These are phyloP conservation scores for Trichoderma simmonsii DNA, from an alignment of 2,329 filamentous ascomycete species.

Conservation along the genomic window DNA sequence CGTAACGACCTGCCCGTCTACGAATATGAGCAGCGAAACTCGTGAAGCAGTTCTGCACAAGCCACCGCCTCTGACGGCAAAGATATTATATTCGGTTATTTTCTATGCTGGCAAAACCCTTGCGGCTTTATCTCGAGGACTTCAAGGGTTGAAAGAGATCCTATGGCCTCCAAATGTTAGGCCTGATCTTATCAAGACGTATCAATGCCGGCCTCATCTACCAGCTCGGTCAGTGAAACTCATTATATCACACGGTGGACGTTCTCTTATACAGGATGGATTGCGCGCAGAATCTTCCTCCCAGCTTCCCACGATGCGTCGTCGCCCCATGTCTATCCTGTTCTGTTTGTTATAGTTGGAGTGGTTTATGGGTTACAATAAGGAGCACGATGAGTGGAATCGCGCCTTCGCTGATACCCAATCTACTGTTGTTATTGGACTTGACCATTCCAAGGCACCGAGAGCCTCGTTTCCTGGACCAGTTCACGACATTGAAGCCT, in stretches of 20 bases:
- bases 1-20: background rate
- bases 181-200: background rate
- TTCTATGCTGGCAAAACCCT: background rate
- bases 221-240: background rate
- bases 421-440: background rate
- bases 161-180: background rate
- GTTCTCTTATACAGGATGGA: background rate
- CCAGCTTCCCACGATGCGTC: background rate
- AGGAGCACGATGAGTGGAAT: background rate
- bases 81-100: background rate
- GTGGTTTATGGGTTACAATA: background rate
- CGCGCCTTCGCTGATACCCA: background rate
- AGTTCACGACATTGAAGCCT: background rate
- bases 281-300: background rate
- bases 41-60: background rate
- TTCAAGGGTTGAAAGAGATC: background rate
- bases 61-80: background rate
- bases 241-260: background rate
- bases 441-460: background rate
- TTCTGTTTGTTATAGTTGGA: background rate
- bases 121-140: background rate
- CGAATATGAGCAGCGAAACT: background rate
- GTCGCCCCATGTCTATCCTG: background rate
- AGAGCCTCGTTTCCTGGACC: background rate
- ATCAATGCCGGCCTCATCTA: background rate